Base-by-base conservation (phyloP, 2,329 filamentous ascomycete genomes). In the Plectosphaerella plurivora region DNA sequence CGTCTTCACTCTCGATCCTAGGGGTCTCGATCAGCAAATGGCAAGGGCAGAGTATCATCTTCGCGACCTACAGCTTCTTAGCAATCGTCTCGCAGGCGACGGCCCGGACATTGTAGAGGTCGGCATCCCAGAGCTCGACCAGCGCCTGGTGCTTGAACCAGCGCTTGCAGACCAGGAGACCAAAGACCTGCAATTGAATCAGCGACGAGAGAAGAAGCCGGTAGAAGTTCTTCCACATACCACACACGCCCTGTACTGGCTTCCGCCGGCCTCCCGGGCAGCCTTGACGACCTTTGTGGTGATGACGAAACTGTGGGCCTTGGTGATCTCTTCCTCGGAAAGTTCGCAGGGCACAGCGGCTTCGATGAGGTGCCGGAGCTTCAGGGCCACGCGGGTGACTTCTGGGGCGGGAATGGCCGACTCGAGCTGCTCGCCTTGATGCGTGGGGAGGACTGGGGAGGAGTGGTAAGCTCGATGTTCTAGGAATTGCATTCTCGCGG, bases 271-370 rank as follows among this genome's bases (percentile, higher is more conserved):
- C 59, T 91, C 83, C 59, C 82, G 88, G 16, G 94, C 91, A 0
- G 92, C 91, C 59, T 84, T 72, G 56, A 97, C 73, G 14, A 99
- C 94, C 54, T 83, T 81, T 3, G 74, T 73, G 1, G 91, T 97
- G 65, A 99, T 91, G 67, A 99, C 78, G 45, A 84, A 82, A 69
- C 90, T 95, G 70, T 97, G 91, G 3, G 93, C 84, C 49, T 79
- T 79, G 4, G 88, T 94, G 64, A 99, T 78, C 52, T 82, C 75
- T 5, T 77, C 77, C 64, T 89, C 84, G 53, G 94, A 87, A 39
- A 99, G 78, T 69, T 99, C 94, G 73, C 90, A 97, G 1, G 93
- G 89, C 24, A 99, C 83, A 51, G 91, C 87, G 66, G 91, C 83
- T 70, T 96, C 91, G 62, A 99, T 85, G 60, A 96, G 84, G 66